A percentile compares a stretch with the other conserved stretches of the same genome.
phyloP scores from a whole-genome alignment of 2,329 filamentous ascomycete species.

The Biscogniauxia sp. region DNA sequence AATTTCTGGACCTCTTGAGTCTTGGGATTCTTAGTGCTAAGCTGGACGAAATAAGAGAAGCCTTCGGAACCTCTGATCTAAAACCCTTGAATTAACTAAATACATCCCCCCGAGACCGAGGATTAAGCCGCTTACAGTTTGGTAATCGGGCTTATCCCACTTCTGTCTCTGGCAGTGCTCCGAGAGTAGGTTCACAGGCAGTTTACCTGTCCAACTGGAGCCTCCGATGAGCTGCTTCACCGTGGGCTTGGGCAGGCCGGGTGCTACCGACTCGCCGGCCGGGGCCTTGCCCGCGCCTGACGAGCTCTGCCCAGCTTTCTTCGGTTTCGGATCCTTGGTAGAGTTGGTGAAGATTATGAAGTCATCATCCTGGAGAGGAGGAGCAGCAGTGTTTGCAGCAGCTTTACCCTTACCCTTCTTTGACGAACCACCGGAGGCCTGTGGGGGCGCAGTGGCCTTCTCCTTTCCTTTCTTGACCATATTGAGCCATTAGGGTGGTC shows the following conservation, averaged over 20 bases:
- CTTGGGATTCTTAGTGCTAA: slow-evolving; percentile 75
- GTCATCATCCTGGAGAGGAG: slow-evolving; percentile 42
- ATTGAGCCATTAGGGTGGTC: slow-evolving; percentile 22
- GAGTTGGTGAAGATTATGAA: slow-evolving; percentile 58
- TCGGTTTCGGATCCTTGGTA: slow-evolving; percentile 51
- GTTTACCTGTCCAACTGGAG: slow-evolving; percentile 94
- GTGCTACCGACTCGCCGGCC: slow-evolving; percentile 32
- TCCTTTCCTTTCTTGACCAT: slow-evolving; percentile 57
- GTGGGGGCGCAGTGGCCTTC: slow-evolving; percentile 41
- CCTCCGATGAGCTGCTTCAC: slow-evolving; percentile 85
- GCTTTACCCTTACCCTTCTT: slow-evolving; percentile 35
- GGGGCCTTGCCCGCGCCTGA: slow-evolving; percentile 21
- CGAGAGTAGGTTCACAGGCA: slow-evolving; percentile 88
- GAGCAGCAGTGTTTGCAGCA: slow-evolving; percentile 25
- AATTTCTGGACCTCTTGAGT: slow-evolving; percentile 74
- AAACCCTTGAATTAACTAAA: slow-evolving; percentile 22
- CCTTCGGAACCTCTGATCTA: slow-evolving; percentile 67
- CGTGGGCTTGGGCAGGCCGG: slow-evolving; percentile 57
- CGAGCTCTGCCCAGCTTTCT: slow-evolving; percentile 35
- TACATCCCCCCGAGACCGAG: slow-evolving; percentile 14
- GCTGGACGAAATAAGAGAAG: slow-evolving; percentile 76
- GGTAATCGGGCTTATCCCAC: slow-evolving; percentile 93
- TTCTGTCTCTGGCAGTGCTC: slow-evolving; percentile 95
- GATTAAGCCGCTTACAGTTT: slow-evolving; percentile 55
- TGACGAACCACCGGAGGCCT: slow-evolving; percentile 28